These are phyloP conservation scores for Larix sibirica DNA, from an alignment of 83 land plant species.

Conservation along the genomic window DNA sequence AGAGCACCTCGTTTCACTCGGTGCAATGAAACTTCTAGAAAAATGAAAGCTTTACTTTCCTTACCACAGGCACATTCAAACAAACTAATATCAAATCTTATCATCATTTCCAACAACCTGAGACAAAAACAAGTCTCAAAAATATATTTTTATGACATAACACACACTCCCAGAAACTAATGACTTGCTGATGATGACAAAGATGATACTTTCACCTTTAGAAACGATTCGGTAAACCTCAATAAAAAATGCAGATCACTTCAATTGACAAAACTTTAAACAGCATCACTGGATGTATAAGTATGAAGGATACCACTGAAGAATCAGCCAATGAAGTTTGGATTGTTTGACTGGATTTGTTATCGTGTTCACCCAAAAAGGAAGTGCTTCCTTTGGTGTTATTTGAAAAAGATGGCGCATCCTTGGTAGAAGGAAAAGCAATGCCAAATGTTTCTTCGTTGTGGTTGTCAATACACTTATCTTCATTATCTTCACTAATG, in stretches of 20 bases:
- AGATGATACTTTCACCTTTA: neutral
- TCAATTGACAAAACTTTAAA: neutral
- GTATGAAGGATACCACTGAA: conserved; percentile 35
- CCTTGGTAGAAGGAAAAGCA: conserved; percentile 15
- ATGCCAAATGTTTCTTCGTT: conserved; percentile 82
- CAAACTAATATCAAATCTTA: no score
- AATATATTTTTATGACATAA: conserved; percentile 3
- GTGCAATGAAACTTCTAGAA: no score
- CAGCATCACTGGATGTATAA: neutral
- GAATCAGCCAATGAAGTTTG: conserved; percentile 32
- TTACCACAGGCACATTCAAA: no score
- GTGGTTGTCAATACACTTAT: conserved; percentile 30
- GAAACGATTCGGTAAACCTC: neutral
- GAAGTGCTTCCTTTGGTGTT: conserved; percentile 30
- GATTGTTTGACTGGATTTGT: conserved; percentile 25
- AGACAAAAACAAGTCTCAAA: neutral
- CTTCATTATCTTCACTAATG: conserved; percentile 60
- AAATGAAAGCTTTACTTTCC: no score
- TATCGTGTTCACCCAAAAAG: conserved; percentile 19
- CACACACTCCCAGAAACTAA: no score
- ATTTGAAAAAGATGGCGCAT: conserved; percentile 19
- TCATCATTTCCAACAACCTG: no score
- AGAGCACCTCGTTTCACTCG: no score
- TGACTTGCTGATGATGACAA: neutral
- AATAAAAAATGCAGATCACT: neutral